Base-by-base conservation (phyloP, 306 rosid species). In the Morella rubra region DNA sequence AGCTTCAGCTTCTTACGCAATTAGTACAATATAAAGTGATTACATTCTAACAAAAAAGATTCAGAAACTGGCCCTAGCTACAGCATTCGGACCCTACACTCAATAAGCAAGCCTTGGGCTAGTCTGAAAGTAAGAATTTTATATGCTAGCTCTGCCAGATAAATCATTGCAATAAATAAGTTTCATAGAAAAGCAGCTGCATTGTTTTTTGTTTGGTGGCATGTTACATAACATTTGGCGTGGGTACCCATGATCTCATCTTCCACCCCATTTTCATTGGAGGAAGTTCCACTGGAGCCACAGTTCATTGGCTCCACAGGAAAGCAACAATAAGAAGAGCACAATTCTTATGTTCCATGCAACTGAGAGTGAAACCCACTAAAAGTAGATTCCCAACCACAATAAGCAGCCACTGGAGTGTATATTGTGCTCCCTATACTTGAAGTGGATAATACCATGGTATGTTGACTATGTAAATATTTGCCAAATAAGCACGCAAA, bases 321-420 rank as follows among this genome's bases (percentile, higher is more conserved):
- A 54, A 58, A 49, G 67, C 24, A 41, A 18, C 47, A 47, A 45
- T 18, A 49, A 49, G 68, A 41, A 3, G 18, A 59, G 62, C 37
- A 32, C 12, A 27, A 54, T 41, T 41, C 49, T 70, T 73, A 19
- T 49, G 71, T n/a, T 76, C 70, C 47, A 60, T 10, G 56, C 76
- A 74, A 37, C 70, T 40, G 70, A 64, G 40, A 3, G 67, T 61
- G 60, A 42, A 64, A 69, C 52, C 44, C 56, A 53, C 75, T 50
- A 52, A 80, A n/a, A 60, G 78, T 71, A 64, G 58, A 74, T 71
- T 50, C 79, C 55, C 75, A 60, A 60, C 15, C 59, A 76, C 64
- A 5, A 58, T 27, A 56, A 44, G 76, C 75, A 79, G 37, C 65
- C 49, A 73, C 67, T 79, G 56, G 55, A 60, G 27, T 44, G 50